A percentile compares a stretch with the other conserved stretches of the same genome.
These are phyloP conservation scores for Lipomyces mesembrius DNA, from an alignment of 805 yeast genomes.

Conservation along the genomic window DNA sequence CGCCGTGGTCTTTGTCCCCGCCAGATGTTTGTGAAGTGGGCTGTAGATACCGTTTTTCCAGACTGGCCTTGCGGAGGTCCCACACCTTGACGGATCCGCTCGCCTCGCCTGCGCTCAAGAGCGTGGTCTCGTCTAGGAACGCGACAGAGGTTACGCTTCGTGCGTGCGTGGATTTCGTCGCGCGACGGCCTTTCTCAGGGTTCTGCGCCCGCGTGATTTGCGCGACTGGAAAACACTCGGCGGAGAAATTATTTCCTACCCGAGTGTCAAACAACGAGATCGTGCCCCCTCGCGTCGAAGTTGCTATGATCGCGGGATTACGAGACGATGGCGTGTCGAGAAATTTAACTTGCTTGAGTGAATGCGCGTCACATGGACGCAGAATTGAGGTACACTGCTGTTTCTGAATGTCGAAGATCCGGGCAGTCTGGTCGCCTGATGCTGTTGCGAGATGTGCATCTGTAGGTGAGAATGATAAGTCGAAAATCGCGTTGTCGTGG, in stretches of 20 bases:
- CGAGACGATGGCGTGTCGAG: conserved; percentile 6
- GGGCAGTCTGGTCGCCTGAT: conserved; percentile 33
- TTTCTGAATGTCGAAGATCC: conserved; percentile 26
- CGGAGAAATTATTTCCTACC: not conserved
- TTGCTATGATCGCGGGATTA: not conserved
- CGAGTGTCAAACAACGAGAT: conserved; percentile 30
- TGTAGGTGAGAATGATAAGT: conserved; percentile 24
- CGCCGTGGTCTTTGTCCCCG: conserved; percentile 12
- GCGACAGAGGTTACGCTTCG: conserved; percentile 31
- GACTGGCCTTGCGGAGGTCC: conserved; percentile 25
- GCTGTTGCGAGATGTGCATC: conserved; percentile 26
- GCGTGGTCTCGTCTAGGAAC: conserved; percentile 20
- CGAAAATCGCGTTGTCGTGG: conserved; percentile 34
- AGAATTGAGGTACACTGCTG: conserved; percentile 23
- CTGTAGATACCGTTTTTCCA: conserved; percentile 2
- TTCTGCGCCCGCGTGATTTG: conserved; percentile 28
- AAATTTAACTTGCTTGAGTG: conserved; percentile 32
- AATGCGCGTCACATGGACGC: conserved; percentile 7
- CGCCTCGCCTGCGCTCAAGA: conserved; percentile 31
- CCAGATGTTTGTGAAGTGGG: conserved; percentile 13
- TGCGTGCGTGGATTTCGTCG: conserved; percentile 1
- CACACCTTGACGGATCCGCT: conserved; percentile 18
- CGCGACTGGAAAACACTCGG: conserved; percentile 9
- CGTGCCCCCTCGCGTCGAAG: conserved; percentile 30
- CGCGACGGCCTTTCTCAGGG: conserved; percentile 19